Conservation (phyloP, 371 early-diverging fungal genomes). For the Mortierella sp. region DNA sequence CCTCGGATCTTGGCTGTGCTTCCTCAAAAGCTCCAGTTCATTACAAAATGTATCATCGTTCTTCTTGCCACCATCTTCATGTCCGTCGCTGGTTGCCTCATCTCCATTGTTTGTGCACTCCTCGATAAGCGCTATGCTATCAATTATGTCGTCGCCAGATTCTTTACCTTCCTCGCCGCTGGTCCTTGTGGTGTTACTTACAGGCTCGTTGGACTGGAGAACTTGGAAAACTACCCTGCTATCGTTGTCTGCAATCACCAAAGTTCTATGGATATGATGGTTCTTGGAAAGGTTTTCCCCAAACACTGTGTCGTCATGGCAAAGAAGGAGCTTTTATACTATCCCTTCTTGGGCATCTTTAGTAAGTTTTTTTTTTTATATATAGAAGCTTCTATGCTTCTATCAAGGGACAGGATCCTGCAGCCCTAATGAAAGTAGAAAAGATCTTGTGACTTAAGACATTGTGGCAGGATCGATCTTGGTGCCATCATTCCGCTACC, state of each 20-base stretch:
- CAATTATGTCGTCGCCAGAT: constrained; percentile 73
- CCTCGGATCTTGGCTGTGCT: constrained; percentile 35
- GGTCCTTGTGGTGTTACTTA: constrained; percentile 69
- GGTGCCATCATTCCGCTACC: too few species aligned
- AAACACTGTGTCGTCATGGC: constrained; percentile 82
- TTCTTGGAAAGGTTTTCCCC: constrained; percentile 81
- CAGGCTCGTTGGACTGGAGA: constrained; percentile 72
- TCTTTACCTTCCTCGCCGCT: constrained; percentile 64
- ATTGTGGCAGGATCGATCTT: too few species aligned
- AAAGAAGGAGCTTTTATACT: constrained; percentile 83
- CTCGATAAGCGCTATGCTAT: constrained; percentile 60
- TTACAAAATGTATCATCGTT: constrained; percentile 35
- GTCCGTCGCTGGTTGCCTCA: constrained; percentile 48
- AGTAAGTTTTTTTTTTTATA: constrained; percentile 70
- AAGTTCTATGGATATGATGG: constrained; percentile 82
- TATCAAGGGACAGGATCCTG: too few species aligned
- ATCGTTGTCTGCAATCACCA: constrained; percentile 92
- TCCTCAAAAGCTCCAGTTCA: constrained; percentile 44
- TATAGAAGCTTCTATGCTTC: too few species aligned
- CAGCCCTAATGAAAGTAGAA: too few species aligned
- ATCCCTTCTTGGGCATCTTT: constrained; percentile 90
- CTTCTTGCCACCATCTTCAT: constrained; percentile 41
- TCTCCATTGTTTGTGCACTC: constrained; percentile 47
- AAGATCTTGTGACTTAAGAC: too few species aligned
- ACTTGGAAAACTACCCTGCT: constrained; percentile 68